phyloP scores from a whole-genome alignment of 768 basidiomycete genomes.

The Amanita polypyramis region DNA sequence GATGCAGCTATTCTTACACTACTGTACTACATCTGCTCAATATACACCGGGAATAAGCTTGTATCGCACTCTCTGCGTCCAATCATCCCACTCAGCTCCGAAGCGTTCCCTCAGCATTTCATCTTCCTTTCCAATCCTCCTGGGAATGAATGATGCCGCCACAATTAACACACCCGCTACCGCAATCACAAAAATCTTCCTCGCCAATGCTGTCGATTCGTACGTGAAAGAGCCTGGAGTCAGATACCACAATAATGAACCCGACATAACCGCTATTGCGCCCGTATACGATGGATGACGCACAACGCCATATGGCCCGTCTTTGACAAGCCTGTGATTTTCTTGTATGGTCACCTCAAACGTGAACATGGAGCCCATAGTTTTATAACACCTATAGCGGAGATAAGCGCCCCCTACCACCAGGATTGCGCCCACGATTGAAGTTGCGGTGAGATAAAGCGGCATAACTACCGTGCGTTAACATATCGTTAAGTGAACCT shows the following conservation, averaged over 20 bases:
- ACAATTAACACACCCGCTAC: too few species aligned
- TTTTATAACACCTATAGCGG: slow-evolving; percentile 31
- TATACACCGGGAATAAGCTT: slow-evolving; percentile 20
- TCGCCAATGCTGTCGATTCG: too few species aligned
- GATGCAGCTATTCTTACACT: neutral
- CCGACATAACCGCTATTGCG: slow-evolving; percentile 22
- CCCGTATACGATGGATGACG: slow-evolving; percentile 42
- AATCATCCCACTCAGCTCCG: slow-evolving; percentile 23
- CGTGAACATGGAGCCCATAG: slow-evolving; percentile 37
- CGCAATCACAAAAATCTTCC: too few species aligned
- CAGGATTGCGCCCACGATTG: neutral
- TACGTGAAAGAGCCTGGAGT: too few species aligned
- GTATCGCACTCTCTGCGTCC: slow-evolving; percentile 17
- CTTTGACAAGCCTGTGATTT: slow-evolving; percentile 33
- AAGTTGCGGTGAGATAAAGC: too few species aligned
- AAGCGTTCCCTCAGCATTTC: too few species aligned
- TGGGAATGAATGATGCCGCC: too few species aligned
- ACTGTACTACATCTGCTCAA: slow-evolving; percentile 10
- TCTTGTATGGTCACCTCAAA: slow-evolving; percentile 38
- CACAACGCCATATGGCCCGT: slow-evolving; percentile 35
- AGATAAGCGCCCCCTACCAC: slow-evolving; percentile 28
- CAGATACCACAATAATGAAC: slow-evolving; percentile 23
- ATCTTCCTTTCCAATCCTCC: too few species aligned
- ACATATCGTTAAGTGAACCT: too few species aligned
- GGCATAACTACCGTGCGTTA: too few species aligned